Evolutionary conservation across 345 rosid genomes (phyloP), one percentile per base, ranked within the genome.

Genomic region (Aquilaria yunnanensis): DNA sequence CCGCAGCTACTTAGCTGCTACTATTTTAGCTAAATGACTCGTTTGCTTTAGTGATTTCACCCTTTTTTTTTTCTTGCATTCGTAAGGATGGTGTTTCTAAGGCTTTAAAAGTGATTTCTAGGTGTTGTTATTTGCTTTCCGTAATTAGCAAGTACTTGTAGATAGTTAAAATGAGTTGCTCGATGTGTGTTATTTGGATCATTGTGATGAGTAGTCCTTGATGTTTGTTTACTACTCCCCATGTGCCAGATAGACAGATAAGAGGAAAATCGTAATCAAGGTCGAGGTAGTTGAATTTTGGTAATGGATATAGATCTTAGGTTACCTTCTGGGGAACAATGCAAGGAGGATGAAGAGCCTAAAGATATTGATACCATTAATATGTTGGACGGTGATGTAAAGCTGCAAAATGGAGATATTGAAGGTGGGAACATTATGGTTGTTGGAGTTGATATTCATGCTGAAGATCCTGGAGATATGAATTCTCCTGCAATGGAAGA

Each of bases 251-350:
- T 9, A 9, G 2, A 14, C 41, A 13, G 13, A 14, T 10, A 32
- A 34, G 29, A 9, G 43, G 46, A 41, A 16, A 34, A 48, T 48
- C 46, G 33, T 31, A 5, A 3, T 66, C 57, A 10, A 56, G 32
- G 52, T 66, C 57, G 12, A 56, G 32, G 47, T 61, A 52, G 64
- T 23, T 55, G 50, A 47, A 5, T 34, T 68, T 9, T 58, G 57
- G 14, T 62, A 61, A 75, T 75, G 88, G 83, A 83, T 60, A 83
- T 86, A 63, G 78, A 86, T 76, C 89, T 86, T 65, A 54, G 83
- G 71, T 67, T 83, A 62, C 89, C 87, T 69, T 83, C 92, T 64
- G 92, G 86, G 60, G 92, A 81, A 45, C 80, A 79, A 12, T 79
- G 79, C 46, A 85, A 81, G 60, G 80, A 75, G 54, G 81, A 70